A percentile compares a stretch with the other conserved stretches of the same genome.
Conservation (phyloP, 1,284 basidiomycete genomes). For the Sporisorium sorghi region DNA sequence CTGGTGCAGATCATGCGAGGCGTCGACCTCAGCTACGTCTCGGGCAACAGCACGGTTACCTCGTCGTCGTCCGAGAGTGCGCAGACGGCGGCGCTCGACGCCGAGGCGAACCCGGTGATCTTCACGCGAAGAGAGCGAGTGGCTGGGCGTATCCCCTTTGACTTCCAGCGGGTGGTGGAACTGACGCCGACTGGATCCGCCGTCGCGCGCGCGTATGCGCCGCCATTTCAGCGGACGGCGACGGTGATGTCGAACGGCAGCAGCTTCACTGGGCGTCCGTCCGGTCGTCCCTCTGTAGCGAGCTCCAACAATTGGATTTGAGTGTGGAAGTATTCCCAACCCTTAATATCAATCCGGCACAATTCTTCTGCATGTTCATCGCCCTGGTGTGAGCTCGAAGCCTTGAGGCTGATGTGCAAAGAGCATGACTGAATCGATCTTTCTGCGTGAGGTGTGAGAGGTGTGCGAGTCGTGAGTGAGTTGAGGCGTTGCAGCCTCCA, state of each 20-base stretch:
- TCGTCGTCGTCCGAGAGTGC: constrained; percentile 37
- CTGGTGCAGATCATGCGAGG: constrained; percentile 89
- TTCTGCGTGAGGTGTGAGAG: not conserved
- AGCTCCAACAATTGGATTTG: constrained; percentile 40
- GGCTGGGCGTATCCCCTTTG: constrained; percentile 38
- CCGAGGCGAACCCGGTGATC: constrained; percentile 53
- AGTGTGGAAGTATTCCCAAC: too few species aligned
- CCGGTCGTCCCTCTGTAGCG: constrained; percentile 29
- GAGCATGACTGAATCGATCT: not conserved
- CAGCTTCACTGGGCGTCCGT: constrained; percentile 34
- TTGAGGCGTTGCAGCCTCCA: constrained; percentile 15
- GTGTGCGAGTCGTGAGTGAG: too few species aligned
- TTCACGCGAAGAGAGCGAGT: constrained; percentile 41
- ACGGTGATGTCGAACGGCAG: constrained; percentile 41
- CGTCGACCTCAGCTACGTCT: constrained; percentile 83
- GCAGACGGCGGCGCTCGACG: constrained; percentile 39
- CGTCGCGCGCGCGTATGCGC: constrained; percentile 6
- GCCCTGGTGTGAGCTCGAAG: too few species aligned
- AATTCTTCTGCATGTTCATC: too few species aligned
- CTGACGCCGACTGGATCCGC: constrained; percentile 30
- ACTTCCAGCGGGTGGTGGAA: constrained; percentile 51
- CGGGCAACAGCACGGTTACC: constrained; percentile 46
- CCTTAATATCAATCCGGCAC: too few species aligned
- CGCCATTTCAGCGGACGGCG: constrained; percentile 34
- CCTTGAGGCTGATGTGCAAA: too few species aligned